Evolutionary conservation across 179 eudicot species (phyloP), one percentile per base, ranked within the genome.

Genomic region (Spinacia oleracea): DNA sequence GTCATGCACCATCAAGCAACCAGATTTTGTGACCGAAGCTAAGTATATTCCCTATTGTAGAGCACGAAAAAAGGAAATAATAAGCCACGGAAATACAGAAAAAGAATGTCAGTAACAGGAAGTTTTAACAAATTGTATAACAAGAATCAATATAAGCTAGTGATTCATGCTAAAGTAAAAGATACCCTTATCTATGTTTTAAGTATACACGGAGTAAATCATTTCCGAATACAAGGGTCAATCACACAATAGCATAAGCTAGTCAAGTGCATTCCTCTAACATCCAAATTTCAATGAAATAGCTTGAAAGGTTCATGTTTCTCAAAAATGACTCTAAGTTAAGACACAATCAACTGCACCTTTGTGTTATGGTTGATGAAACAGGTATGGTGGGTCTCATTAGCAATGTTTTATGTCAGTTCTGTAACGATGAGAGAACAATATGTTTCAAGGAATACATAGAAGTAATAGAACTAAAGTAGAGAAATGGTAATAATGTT

Each of bases 1-100:
- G 80, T 93, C 99, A 77, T 91, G 94, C 77, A 93, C 92, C 83
- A 86, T 89, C 81, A 95, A 87, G 85, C 98, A 95, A 50, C 98
- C 98, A 82, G 87, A 82, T 88, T 86, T 90, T 72, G 96, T 93
- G 75, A 88, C 99, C 29, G 98, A 87, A 73, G 96, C 98, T 72
- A 96, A 77, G 83, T 91, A 96, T 58, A 89, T 84, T 75, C 99
- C 99, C 99, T 96, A 60, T 66, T 43, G 34, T 11, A 65, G 62
- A 77, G 21, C 51, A 48, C 5, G 40, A 38, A 70, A 12, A 4
- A 65, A 72, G 31, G 11, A 66, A 60, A 60, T 31, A 23, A 35
- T 7, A 53, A 20, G 10, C 74, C 42, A 77, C 48, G 25, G 20
- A 59, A 29, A 35, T 35, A 60, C 15, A 18, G 10, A 43, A 59